phyloP scores from a whole-genome alignment of 768 basidiomycete genomes.

The Cyclocybe aegerita region DNA sequence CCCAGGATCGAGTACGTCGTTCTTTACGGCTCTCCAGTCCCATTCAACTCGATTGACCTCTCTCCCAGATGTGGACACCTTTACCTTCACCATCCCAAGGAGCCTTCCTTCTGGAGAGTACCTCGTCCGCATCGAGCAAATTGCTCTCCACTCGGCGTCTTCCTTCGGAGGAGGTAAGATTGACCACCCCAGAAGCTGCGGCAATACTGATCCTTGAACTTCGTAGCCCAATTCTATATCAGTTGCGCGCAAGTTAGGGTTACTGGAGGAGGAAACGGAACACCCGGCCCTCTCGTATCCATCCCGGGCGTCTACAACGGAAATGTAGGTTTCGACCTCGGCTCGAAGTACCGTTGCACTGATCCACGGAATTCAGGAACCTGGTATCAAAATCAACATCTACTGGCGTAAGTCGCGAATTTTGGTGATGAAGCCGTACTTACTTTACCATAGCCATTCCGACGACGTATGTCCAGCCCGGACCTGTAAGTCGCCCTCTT shows the following conservation, averaged over 20 bases:
- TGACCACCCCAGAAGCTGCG: neutral
- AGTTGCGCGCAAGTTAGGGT: constrained; percentile 41
- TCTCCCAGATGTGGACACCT: constrained; percentile 20
- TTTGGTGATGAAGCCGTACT: neutral
- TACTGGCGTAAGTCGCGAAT: constrained; percentile 10
- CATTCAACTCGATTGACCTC: neutral
- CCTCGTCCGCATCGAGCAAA: constrained; percentile 36
- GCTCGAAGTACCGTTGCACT: neutral
- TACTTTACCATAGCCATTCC: constrained; percentile 5
- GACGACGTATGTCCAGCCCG: constrained; percentile 9
- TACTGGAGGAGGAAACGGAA: constrained; percentile 32
- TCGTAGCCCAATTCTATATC: constrained; percentile 30
- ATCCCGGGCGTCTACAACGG: constrained; percentile 19
- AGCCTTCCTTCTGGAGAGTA: constrained; percentile 36
- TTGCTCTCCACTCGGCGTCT: constrained; percentile 37
- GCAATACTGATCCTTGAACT: neutral
- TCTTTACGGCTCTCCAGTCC: neutral
- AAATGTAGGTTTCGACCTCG: constrained; percentile 1
- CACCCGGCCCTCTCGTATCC: constrained; percentile 14
- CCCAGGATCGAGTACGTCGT: constrained; percentile 31
- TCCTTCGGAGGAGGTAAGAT: constrained; percentile 34
- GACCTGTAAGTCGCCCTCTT: neutral
- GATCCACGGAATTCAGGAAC: constrained; percentile 4
- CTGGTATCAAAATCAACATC: constrained; percentile 15
- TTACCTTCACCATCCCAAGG: constrained; percentile 36